These are phyloP conservation scores for Fusarium sp. DNA, from an alignment of 2,329 filamentous ascomycete genomes.

Conservation along the genomic window DNA sequence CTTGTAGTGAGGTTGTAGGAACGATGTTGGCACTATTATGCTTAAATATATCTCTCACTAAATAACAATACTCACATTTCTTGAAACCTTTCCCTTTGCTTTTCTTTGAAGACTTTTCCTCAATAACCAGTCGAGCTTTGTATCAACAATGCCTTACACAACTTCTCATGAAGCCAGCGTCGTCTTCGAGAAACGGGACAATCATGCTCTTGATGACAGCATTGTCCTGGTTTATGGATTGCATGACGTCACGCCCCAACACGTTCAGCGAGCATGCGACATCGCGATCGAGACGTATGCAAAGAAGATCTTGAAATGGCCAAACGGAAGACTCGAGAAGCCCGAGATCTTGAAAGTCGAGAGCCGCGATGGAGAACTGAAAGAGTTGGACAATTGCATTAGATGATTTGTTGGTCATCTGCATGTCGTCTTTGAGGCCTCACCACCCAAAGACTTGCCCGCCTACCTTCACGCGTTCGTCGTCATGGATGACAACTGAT, in stretches of 20 bases:
- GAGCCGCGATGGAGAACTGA: fast-evolving
- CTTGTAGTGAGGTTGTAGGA: no score
- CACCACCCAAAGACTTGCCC: neutral
- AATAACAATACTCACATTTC: no score
- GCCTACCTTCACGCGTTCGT: neutral
- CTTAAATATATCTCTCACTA: no score
- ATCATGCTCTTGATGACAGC: neutral
- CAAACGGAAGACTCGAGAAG: neutral
- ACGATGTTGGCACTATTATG: no score
- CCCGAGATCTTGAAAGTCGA: neutral
- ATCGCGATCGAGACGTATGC: neutral
- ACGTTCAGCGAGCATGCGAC: neutral
- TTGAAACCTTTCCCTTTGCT: no score
- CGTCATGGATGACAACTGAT: neutral
- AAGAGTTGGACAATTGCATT: fast-evolving
- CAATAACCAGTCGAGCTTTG: no score
- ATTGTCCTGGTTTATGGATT: fast-evolving
- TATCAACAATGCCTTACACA: no score
- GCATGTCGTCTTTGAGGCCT: neutral
- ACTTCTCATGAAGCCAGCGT: no score
- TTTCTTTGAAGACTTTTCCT: no score
- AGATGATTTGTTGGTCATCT: neutral
- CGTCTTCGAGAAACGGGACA: neutral
- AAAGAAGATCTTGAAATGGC: neutral
- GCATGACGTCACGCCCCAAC: fast-evolving